A percentile compares a stretch with the other conserved stretches of the same genome.
These are phyloP conservation scores for Thielaviopsis punctulata DNA, from an alignment of 2,329 filamentous ascomycete species.

Conservation along the genomic window DNA sequence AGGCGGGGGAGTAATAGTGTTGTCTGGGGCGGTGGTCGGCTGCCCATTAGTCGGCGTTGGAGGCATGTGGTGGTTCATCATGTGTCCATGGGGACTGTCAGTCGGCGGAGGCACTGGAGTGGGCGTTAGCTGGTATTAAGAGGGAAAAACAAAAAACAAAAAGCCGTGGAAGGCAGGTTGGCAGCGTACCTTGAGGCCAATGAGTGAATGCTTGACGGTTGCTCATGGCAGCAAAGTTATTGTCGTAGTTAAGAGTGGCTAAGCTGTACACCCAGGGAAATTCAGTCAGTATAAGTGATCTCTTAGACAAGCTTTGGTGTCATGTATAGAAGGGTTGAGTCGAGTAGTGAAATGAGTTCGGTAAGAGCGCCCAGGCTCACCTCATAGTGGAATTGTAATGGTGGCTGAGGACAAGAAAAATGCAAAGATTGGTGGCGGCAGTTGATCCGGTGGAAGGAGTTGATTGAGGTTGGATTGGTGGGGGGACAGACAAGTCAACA, in stretches of 20 bases:
- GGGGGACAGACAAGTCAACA: neutral
- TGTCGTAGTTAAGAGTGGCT: constrained; percentile 8
- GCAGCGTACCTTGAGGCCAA: constrained; percentile 6
- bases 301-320: neutral
- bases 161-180: neutral
- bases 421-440: neutral
- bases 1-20: constrained; percentile 31
- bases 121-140: neutral
- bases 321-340: neutral
- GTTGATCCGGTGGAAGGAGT: neutral
- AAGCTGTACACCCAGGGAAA: constrained; percentile 3
- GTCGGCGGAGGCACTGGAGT: constrained; percentile 5
- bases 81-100: constrained; percentile 8
- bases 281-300: constrained; percentile 3
- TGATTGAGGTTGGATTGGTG: neutral
- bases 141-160: neutral
- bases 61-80: constrained; percentile 7
- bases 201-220: constrained; percentile 10
- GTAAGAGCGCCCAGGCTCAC: constrained; percentile 11
- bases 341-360: neutral
- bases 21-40: constrained; percentile 23
- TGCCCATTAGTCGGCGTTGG: constrained; percentile 13
- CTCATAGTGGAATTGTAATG: constrained; percentile 9
- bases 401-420: neutral
- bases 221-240: constrained; percentile 10